Percentiles rank a stretch among this genome's conserved stretches.
Conservation (phyloP, 148 eudicot species). For the Linanthus parryae region DNA sequence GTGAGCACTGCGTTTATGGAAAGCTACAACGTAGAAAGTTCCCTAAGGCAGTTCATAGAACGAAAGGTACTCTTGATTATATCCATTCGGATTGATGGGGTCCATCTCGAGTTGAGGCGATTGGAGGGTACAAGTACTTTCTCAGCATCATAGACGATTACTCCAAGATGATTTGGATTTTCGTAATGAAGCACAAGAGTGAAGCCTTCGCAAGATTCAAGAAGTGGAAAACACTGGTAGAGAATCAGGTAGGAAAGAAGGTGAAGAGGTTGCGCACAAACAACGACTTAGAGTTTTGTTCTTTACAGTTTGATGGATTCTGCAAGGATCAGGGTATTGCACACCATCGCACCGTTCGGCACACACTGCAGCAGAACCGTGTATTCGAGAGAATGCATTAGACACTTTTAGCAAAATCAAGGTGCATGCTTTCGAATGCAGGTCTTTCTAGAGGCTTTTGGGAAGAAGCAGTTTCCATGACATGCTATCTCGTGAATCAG, state of each 20-base stretch:
- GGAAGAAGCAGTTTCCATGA: conserved; percentile 11
- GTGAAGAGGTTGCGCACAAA: conserved; percentile 7
- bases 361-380: conserved; percentile 19
- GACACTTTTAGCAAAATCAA: conserved; percentile 8
- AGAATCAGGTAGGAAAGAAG: neutral
- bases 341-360: conserved; percentile 9
- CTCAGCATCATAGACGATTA: neutral
- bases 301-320: conserved; percentile 6
- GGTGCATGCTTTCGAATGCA: conserved; percentile 20
- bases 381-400: conserved; percentile 11
- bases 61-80: neutral
- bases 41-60: neutral
- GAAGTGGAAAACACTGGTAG: neutral
- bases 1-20: too few relatives aligned
- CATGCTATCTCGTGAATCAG: conserved; percentile 6
- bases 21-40: too few relatives aligned
- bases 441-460: conserved; percentile 12
- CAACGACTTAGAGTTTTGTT: conserved; percentile 12
- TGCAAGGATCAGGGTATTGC: conserved; percentile 6
- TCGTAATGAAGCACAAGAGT: neutral
- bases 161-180: neutral
- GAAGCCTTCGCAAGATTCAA: neutral
- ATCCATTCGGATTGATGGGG: neutral
- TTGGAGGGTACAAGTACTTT: neutral
- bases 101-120: neutral